These are phyloP conservation scores for Aspergillus fischeri DNA, from an alignment of 2,329 filamentous ascomycete species.

Conservation along the genomic window DNA sequence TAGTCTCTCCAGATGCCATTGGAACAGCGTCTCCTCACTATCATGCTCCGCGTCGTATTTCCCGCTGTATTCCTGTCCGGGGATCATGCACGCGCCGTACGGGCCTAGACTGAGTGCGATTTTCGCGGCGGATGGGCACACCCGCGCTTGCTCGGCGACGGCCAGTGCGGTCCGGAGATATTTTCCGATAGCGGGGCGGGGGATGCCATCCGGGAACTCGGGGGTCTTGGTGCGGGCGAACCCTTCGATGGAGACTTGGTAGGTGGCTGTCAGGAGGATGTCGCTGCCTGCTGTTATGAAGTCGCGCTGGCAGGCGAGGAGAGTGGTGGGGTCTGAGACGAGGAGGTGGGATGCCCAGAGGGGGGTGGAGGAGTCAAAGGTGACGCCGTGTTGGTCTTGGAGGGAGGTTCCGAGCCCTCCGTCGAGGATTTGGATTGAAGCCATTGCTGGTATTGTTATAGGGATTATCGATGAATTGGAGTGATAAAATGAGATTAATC, in stretches of 20 bases:
- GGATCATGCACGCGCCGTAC: constrained; percentile 64
- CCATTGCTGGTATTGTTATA: not conserved
- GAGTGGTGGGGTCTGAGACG: constrained; percentile 49
- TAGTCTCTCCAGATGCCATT: constrained; percentile 58
- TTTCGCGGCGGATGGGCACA: constrained; percentile 2
- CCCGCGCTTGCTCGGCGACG: constrained; percentile 34
- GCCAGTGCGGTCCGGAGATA: constrained; percentile 41
- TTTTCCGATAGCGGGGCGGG: constrained; percentile 34
- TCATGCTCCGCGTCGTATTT: constrained; percentile 52
- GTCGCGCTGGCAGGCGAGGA: constrained; percentile 53
- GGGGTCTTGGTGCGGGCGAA: constrained; percentile 50
- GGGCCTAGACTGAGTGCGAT: constrained; percentile 60
- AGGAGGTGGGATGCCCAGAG: constrained; percentile 67
- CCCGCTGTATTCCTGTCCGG: constrained; percentile 63
- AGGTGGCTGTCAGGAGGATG: constrained; percentile 64
- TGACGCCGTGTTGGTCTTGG: constrained; percentile 50
- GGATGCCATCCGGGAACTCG: constrained; percentile 44
- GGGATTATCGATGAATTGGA: not conserved
- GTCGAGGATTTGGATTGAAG: constrained; percentile 53
- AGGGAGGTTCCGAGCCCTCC: constrained; percentile 66
- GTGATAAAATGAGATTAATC: too few relatives aligned
- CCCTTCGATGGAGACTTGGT: constrained; percentile 58
- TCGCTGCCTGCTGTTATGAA: constrained; percentile 58
- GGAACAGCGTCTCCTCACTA: constrained; percentile 42
- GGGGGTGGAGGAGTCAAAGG: constrained; percentile 51